These are phyloP conservation scores for Cynanchum wilfordii DNA, from an alignment of 257 asterid genomes.

Conservation along the genomic window DNA sequence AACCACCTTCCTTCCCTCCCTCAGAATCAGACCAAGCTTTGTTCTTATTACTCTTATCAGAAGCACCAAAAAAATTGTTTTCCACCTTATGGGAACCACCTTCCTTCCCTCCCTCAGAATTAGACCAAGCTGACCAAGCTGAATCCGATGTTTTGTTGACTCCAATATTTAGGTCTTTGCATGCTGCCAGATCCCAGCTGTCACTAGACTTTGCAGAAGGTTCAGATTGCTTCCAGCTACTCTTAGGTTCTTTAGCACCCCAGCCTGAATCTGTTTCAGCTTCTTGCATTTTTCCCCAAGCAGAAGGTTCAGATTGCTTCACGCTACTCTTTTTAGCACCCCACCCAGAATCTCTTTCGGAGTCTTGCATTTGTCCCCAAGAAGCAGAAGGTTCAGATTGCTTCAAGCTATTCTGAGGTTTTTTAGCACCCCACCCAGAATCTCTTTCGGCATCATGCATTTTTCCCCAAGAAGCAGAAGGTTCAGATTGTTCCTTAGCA, in stretches of 20 bases:
- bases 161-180: conserved; percentile 3
- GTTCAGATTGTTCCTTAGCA: too few species aligned
- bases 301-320: too few species aligned
- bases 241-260: conserved; percentile 19
- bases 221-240: not conserved
- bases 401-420: too few species aligned
- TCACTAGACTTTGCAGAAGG: not conserved
- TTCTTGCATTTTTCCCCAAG: too few species aligned
- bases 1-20: conserved; percentile 8
- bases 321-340: conserved; percentile 3
- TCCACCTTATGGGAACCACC: conserved; percentile 16
- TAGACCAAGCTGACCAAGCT: conserved; percentile 27
- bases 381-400: too few species aligned
- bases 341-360: conserved; percentile 19
- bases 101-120: conserved; percentile 14
- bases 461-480: too few species aligned
- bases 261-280: conserved; percentile 15
- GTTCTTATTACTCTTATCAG: conserved; percentile 37
- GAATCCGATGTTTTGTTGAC: conserved; percentile 3
- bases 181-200: not conserved
- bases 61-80: conserved; percentile 19
- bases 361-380: too few species aligned
- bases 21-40: too few species aligned
- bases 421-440: too few species aligned
- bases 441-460: too few species aligned